Conservation (phyloP, 768 basidiomycete genomes). For the Bullera alba region DNA sequence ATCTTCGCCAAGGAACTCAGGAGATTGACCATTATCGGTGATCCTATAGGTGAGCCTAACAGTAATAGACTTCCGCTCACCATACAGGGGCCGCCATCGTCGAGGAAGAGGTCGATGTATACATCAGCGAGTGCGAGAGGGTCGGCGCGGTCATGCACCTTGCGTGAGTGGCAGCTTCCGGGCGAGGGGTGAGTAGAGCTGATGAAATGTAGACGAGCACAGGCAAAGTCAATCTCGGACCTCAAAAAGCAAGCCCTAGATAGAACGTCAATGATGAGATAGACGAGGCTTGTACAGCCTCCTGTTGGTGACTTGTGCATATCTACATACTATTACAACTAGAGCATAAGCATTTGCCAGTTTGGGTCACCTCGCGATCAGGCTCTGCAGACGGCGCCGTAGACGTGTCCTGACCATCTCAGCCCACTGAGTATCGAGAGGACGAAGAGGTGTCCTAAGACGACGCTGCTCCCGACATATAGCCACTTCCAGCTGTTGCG, state of each 20-base stretch:
- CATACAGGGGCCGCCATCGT: background rate
- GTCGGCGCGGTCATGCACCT: background rate
- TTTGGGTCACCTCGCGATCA: too few species aligned
- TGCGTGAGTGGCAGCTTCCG: background rate
- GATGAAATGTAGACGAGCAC: background rate
- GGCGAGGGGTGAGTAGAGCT: background rate
- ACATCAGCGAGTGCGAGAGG: background rate
- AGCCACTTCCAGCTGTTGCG: conserved; percentile 55
- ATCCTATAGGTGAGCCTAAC: background rate
- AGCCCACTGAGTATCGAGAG: conserved; percentile 67
- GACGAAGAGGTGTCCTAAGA: conserved; percentile 61
- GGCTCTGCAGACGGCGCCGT: conserved; percentile 2
- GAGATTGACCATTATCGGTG: conserved; percentile 7
- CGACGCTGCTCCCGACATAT: conserved; percentile 66
- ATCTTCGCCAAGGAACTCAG: conserved; percentile 31
- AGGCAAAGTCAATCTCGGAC: background rate
- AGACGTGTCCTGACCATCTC: conserved; percentile 48
- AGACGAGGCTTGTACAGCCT: too few species aligned
- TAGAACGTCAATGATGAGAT: too few species aligned
- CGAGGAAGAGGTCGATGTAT: background rate
- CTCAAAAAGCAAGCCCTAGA: background rate
- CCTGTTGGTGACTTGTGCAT: background rate
- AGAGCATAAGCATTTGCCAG: too few species aligned
- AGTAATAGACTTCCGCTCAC: background rate
- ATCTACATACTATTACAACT: background rate